These are phyloP conservation scores for Trichoderma sp. DNA, from an alignment of 2,329 filamentous ascomycete genomes.

Conservation along the genomic window DNA sequence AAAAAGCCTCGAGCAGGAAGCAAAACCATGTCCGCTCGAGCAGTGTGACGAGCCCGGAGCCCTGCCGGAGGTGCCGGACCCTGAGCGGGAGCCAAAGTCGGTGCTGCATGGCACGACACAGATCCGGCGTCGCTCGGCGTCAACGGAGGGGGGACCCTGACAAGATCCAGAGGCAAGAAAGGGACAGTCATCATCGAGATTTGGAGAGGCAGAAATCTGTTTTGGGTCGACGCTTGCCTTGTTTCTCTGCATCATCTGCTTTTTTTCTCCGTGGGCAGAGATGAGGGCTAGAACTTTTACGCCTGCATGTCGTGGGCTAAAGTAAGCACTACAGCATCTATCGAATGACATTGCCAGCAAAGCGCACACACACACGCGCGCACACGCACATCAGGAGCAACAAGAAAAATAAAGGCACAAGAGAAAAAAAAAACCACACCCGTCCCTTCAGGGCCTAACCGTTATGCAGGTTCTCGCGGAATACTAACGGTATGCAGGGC, in stretches of 20 bases:
- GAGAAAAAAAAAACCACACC: not conserved
- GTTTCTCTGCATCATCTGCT: not conserved
- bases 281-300: conserved; percentile 9
- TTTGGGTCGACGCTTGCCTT: not conserved
- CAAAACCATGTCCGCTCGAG: not conserved
- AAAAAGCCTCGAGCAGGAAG: not conserved
- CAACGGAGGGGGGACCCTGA: not conserved
- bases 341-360: conserved; percentile 2
- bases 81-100: conserved; percentile 15
- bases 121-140: conserved; percentile 3
- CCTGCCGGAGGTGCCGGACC: conserved; percentile 5
- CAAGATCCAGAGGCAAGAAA: not conserved
- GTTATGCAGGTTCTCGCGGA: not conserved
- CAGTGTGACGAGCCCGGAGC: conserved; percentile 2
- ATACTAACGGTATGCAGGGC: conserved; percentile 1
- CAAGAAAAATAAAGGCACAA: not conserved
- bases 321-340: conserved; percentile 17
- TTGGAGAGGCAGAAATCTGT: not conserved
- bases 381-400: not conserved
- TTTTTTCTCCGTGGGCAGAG: not conserved
- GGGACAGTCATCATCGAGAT: not conserved
- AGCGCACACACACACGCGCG: not conserved
- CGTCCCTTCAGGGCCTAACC: not conserved
- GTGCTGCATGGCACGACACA: not conserved
- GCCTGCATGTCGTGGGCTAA: not conserved